These are phyloP conservation scores for Thinopyrum elongatum DNA, from an alignment of 176 grass and related monocot species.

Conservation along the genomic window DNA sequence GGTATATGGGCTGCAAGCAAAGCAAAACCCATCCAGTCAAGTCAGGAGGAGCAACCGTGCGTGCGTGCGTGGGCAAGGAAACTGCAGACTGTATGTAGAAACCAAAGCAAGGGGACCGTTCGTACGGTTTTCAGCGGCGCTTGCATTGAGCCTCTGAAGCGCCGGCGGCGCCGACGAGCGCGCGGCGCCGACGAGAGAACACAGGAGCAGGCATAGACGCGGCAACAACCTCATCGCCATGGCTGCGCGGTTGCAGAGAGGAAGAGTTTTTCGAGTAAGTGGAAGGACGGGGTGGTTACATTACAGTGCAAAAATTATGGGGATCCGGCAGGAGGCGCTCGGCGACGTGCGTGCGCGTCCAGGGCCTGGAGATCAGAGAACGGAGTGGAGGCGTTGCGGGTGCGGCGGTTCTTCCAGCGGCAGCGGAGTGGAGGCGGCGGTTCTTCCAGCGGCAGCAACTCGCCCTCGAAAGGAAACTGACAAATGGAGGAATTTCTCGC, in stretches of 20 bases:
- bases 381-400: too few species aligned
- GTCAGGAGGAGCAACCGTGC: background rate
- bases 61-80: background rate
- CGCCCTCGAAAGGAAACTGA: too few species aligned
- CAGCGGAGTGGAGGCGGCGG: too few species aligned
- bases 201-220: conserved; percentile 32
- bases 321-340: too few species aligned
- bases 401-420: too few species aligned
- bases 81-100: background rate
- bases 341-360: too few species aligned
- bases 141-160: background rate
- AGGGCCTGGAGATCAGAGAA: too few species aligned
- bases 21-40: background rate
- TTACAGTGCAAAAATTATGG: too few species aligned
- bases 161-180: background rate
- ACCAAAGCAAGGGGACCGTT: background rate
- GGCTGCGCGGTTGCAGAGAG: background rate
- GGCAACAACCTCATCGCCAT: background rate
- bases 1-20: conserved; percentile 27
- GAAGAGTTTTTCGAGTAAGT: background rate
- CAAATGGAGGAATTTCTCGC: too few species aligned
- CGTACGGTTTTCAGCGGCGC: background rate
- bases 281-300: background rate
- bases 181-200: background rate
- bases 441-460: too few species aligned